Base-by-base conservation (phyloP, 2,329 filamentous ascomycete species). In the Nigrospora oryzae region DNA sequence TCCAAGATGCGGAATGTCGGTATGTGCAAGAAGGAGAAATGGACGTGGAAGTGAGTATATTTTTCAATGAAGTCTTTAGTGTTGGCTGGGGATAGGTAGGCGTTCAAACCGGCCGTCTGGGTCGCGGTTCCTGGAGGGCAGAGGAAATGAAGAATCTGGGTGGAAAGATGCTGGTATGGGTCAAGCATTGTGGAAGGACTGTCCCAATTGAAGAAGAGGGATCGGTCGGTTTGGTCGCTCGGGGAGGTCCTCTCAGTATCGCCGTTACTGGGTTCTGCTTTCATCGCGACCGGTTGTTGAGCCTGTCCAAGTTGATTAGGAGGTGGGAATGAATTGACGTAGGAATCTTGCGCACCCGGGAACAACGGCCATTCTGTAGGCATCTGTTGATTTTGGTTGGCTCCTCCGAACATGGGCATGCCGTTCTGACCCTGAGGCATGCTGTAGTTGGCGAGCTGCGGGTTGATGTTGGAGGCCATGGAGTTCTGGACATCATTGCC, bases 301-400 rank as follows among this genome's bases (percentile, higher is more conserved):
- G 73, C 80, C 70, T 82, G 75, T 65, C 76, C 74, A 75, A 77
- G 71, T 28, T 28, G 23, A 73, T 83, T 83, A 74, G 82, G 68
- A 63, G 73, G 69, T 68, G 77, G 81, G 62, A 75, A 72, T 63
- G 70, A 70, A 67, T 72, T 77, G 71, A 77, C 75, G 67, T 79
- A 81, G 65, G 74, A 71, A 67, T 80, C 71, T 66, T 83, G 78
- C 69, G 78, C 74, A 75, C 81, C 81, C 55, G 51, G 59, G 71
- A 87, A 87, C 80, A 89, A 85, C 63, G 83, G 77, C 84, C 84
- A 89, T 69, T 88, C 84, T 28, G 23, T 28, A 70, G 84, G 70
- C 70, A 75, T 67, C 68, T 77, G 73, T 67, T 81, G 78, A 64
- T 75, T 74, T 65, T 74, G 68, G 66, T 75, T 76, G 55, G 77